phyloP scores from a whole-genome alignment of 1,139 yeast genomes.

The Taphrina communis region DNA sequence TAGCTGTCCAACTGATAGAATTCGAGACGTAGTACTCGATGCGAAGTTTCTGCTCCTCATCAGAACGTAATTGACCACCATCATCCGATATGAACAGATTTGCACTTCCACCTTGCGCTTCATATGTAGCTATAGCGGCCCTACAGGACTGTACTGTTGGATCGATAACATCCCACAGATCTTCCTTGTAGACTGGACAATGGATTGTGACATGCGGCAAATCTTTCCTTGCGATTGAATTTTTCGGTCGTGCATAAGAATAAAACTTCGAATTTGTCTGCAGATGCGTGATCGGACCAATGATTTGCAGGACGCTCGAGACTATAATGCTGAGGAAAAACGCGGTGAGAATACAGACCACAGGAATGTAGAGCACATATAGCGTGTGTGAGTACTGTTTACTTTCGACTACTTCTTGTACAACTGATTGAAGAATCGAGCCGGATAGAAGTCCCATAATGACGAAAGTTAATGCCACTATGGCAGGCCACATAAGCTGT shows the following conservation, averaged over 20 bases:
- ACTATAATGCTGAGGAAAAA: slow-evolving; percentile 39
- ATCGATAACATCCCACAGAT: slow-evolving; percentile 44
- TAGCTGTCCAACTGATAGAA: slow-evolving; percentile 42
- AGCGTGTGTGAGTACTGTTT: slow-evolving; percentile 27
- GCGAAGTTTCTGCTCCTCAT: slow-evolving; percentile 41
- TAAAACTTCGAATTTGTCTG: slow-evolving; percentile 40
- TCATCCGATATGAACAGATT: slow-evolving; percentile 44
- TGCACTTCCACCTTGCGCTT: slow-evolving; percentile 46
- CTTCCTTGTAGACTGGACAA: slow-evolving; percentile 44
- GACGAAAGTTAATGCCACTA: slow-evolving; percentile 23
- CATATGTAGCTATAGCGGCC: slow-evolving; percentile 45
- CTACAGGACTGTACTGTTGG: slow-evolving; percentile 45
- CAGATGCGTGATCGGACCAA: slow-evolving; percentile 43
- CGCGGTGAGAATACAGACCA: slow-evolving; percentile 35
- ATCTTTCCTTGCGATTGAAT: slow-evolving; percentile 42
- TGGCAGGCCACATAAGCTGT: slow-evolving; percentile 34
- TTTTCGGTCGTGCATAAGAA: slow-evolving; percentile 38
- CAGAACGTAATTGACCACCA: slow-evolving; percentile 44
- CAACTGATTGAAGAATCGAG: slow-evolving; percentile 17
- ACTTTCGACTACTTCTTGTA: slow-evolving; percentile 25
- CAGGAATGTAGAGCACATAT: slow-evolving; percentile 37
- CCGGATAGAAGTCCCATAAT: slow-evolving; percentile 34
- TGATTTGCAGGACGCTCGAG: slow-evolving; percentile 38
- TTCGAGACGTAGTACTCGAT: slow-evolving; percentile 43
- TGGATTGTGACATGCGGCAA: slow-evolving; percentile 44